phyloP scores from a whole-genome alignment of 1,284 basidiomycete species.

The Puccinia polysora region DNA sequence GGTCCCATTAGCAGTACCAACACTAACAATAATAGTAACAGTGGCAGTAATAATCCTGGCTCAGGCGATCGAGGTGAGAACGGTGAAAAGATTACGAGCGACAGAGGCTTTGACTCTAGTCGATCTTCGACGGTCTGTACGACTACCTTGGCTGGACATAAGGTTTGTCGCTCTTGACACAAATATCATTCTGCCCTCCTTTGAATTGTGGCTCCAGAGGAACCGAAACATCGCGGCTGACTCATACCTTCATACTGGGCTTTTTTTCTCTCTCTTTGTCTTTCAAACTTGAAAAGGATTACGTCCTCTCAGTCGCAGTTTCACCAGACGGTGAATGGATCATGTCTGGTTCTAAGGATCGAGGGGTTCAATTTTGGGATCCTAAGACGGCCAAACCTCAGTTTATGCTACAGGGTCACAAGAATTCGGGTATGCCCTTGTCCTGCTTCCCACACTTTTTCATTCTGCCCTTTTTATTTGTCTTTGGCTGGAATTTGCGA shows the following conservation, averaged over 20 bases:
- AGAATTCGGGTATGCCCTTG: slow-evolving; percentile 65
- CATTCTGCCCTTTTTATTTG: slow-evolving; percentile 1
- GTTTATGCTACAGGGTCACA: slow-evolving; percentile 81
- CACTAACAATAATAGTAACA: slow-evolving; percentile 53
- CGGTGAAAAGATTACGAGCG: slow-evolving; percentile 48
- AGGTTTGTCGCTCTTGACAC: slow-evolving; percentile 58
- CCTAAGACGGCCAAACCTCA: slow-evolving; percentile 68
- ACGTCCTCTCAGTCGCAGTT: slow-evolving; percentile 72
- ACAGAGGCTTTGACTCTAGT: slow-evolving; percentile 46
- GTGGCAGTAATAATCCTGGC: neutral
- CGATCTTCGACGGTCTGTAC: slow-evolving; percentile 60
- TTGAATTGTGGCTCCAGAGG: neutral
- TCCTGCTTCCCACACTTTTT: slow-evolving; percentile 23
- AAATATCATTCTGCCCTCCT: too few species aligned
- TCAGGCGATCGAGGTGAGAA: slow-evolving; percentile 26
- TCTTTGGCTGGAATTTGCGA: slow-evolving; percentile 38
- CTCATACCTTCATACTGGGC: neutral
- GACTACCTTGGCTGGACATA: slow-evolving; percentile 76
- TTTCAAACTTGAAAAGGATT: slow-evolving; percentile 58
- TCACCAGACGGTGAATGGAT: slow-evolving; percentile 81
- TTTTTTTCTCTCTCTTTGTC: neutral
- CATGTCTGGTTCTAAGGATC: slow-evolving; percentile 83
- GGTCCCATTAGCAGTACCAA: too few species aligned
- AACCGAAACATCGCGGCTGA: neutral
- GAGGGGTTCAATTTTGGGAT: slow-evolving; percentile 84